Percentiles rank a stretch among this genome's conserved stretches.
Conservation (phyloP, 2,329 filamentous ascomycete species). For the Fusarium nanum region DNA sequence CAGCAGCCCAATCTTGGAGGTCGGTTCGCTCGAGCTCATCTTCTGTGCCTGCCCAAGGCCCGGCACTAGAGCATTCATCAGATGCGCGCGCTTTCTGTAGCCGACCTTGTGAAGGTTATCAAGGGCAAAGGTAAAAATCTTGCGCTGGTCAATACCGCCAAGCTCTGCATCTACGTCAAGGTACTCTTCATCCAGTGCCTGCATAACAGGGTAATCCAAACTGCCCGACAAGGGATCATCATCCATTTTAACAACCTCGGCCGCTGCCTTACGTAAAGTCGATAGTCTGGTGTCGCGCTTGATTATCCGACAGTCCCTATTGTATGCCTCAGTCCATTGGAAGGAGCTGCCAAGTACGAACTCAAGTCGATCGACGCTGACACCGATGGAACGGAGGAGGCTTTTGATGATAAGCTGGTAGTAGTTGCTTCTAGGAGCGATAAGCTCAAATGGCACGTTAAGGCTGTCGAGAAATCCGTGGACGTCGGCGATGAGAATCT, state of each 20-base stretch:
- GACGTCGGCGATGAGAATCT: neutral
- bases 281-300: fast-evolving
- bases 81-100: neutral
- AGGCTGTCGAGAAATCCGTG: neutral
- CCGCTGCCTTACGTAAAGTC: fast-evolving
- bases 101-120: neutral
- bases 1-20: neutral
- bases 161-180: neutral
- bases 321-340: neutral
- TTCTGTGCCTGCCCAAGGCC: slow-evolving; percentile 1
- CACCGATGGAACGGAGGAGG: neutral
- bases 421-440: neutral
- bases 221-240: neutral
- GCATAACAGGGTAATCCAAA: neutral
- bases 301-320: fast-evolving
- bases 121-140: neutral
- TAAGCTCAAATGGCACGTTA: fast-evolving
- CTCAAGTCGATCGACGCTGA: neutral
- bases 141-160: neutral
- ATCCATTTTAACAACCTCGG: neutral
- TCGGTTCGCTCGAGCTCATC: slow-evolving; percentile 6
- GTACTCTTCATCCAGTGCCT: slow-evolving; percentile 1
- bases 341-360: slow-evolving; percentile 3
- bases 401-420: neutral
- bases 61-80: neutral